These are phyloP conservation scores for Fusarium praegraminearum DNA, from an alignment of 2,329 filamentous ascomycete species.

Conservation along the genomic window DNA sequence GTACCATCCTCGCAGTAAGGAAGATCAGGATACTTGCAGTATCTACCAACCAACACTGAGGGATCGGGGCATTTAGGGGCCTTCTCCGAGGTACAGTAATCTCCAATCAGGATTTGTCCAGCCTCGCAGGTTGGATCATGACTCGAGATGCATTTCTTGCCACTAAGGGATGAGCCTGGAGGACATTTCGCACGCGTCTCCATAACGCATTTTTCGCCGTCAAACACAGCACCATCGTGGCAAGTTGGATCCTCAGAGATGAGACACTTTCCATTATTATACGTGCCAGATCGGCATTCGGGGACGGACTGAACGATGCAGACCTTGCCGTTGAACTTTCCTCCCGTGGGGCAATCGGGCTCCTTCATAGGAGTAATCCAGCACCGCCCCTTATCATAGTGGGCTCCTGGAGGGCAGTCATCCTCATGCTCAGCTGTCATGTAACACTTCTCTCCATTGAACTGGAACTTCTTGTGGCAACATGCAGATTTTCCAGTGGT, in stretches of 20 bases:
- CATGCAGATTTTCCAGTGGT: slow-evolving; percentile 8
- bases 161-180: slow-evolving; percentile 4
- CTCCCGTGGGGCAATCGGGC: not conserved
- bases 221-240: not conserved
- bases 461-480: not conserved
- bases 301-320: not conserved
- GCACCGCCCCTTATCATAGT: not conserved
- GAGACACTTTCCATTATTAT: slow-evolving; percentile 11
- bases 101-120: not conserved
- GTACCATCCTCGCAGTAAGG: slow-evolving; percentile 13
- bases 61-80: not conserved
- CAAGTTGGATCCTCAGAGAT: not conserved
- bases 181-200: slow-evolving; percentile 8
- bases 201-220: slow-evolving; percentile 7
- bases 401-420: not conserved
- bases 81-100: slow-evolving; percentile 2
- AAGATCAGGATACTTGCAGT: slow-evolving; percentile 17
- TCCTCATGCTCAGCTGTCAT: not conserved
- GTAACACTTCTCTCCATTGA: not conserved
- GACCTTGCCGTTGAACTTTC: slow-evolving; percentile 5
- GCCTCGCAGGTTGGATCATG: not conserved
- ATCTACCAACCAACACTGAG: slow-evolving; percentile 2
- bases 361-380: not conserved
- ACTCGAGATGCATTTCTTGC: slow-evolving; percentile 14
- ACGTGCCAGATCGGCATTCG: not conserved